These are phyloP conservation scores for Backusella parvicylindrica DNA, from an alignment of 192 early-diverging fungal genomes.

Conservation along the genomic window DNA sequence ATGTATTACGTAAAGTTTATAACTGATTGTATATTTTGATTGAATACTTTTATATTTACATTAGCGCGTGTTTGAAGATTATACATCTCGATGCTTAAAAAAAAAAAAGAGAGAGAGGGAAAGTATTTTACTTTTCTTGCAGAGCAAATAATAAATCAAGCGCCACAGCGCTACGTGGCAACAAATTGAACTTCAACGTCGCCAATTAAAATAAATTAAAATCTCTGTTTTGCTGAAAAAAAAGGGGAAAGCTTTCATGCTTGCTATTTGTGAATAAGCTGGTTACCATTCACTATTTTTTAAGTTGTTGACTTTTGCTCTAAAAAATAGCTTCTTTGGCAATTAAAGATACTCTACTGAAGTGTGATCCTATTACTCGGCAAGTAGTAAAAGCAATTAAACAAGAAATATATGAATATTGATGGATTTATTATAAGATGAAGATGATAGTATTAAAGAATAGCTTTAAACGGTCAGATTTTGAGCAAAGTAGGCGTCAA, in stretches of 20 bases:
- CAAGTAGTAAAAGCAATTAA: too few species aligned
- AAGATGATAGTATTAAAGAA: too few species aligned
- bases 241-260: not conserved
- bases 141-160: not conserved
- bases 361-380: too few species aligned
- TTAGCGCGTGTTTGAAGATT: constrained; percentile 32
- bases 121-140: not conserved
- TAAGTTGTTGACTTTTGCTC: not conserved
- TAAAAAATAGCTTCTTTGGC: not conserved
- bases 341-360: not conserved
- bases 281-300: not conserved
- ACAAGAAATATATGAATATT: too few species aligned
- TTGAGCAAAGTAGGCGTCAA: too few species aligned
- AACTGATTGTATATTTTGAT: not conserved
- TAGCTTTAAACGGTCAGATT: too few species aligned
- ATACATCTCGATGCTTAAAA: constrained; percentile 17
- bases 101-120: not conserved
- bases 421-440: too few species aligned
- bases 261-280: not conserved
- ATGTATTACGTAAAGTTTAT: not conserved
- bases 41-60: constrained; percentile 1
- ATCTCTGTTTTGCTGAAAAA: not conserved
- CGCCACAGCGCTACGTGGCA: not conserved
- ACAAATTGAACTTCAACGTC: not conserved
- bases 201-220: not conserved